Base-by-base conservation (phyloP, 768 basidiomycete species). In the Rhodotorula graminis region DNA sequence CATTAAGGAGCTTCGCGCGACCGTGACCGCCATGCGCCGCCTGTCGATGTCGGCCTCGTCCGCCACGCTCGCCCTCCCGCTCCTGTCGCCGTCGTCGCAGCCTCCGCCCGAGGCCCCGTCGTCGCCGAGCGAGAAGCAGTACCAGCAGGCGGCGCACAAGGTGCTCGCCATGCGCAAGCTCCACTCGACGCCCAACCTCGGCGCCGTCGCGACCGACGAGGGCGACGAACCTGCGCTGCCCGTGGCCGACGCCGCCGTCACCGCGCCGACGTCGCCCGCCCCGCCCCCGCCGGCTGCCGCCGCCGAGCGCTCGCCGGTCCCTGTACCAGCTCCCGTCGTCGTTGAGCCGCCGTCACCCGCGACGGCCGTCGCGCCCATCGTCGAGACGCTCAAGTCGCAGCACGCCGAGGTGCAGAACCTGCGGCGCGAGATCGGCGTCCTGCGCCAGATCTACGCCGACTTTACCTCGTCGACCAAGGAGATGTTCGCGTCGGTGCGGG, bases 331-430 rank as follows among this genome's bases (percentile, higher is more conserved):
- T 16, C 27, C 33, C 27, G 2, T 37, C 31, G 18, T 37, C 19
- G 69, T 67, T 11, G 77, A 76, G n/a, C 88, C 91, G 61, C 88
- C 47, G 42, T 37, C 65, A 14, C 44, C 64, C 19, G 56, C 67
- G 19, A 56, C 52, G 19, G 42, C 61, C 27, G 58, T 49, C 31
- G 59, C 40, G 29, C 67, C 67, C 44, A 63, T 76, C 50, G 71
- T 76, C 60, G 42, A 64, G 14, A 69, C 72, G 40, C 85, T 98
- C 71, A 90, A 91, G 81, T 90, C 88, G 7, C 94, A 98, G 79
- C 93, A 93, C 79, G 92, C 95, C 81, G 93, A 96, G 78, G 89
- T 98, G 23, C 93, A 94, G 80, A 91, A 91, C 78, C 84, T 99
- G 29, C 89, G 96, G 21, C 88, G 94, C 2, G 96, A 98, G 79